A percentile compares a stretch with the other conserved stretches of the same genome.
Conservation (phyloP, 352 stramenopile species). For the Globisporangium nunn region DNA sequence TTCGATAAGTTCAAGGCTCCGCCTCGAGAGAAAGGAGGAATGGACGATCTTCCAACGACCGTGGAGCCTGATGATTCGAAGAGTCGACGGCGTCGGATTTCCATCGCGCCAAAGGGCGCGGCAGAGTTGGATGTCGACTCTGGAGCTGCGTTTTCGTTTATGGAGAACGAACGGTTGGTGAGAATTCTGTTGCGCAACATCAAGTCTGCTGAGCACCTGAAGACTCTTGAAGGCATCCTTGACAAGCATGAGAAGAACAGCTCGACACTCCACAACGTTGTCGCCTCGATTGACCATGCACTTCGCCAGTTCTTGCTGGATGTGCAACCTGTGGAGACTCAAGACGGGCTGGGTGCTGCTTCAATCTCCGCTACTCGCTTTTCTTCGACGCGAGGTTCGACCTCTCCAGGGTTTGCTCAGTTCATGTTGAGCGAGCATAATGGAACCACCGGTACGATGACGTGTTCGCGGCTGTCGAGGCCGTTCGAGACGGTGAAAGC, state of each 20-base stretch:
- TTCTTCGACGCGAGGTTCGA: neutral
- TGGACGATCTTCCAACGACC: neutral
- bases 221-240: conserved; percentile 39
- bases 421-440: neutral
- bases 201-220: conserved; percentile 40
- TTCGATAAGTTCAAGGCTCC: conserved; percentile 41
- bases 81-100: conserved; percentile 6
- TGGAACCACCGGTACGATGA: neutral
- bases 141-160: conserved; percentile 31
- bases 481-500: conserved; percentile 11
- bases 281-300: conserved; percentile 26
- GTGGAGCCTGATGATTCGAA: neutral
- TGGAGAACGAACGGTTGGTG: conserved; percentile 72
- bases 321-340: conserved; percentile 12
- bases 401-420: conserved; percentile 7
- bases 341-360: neutral
- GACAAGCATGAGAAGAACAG: conserved; percentile 38
- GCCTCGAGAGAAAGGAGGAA: conserved; percentile 1
- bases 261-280: conserved; percentile 20
- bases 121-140: neutral
- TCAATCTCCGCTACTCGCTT: neutral
- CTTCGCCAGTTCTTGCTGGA: conserved; percentile 18
- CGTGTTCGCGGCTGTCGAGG: neutral
- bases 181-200: conserved; percentile 70
- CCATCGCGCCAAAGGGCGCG: neutral